These are phyloP conservation scores for Tuber calosporum DNA, from an alignment of 495 filamentous ascomycete species.

Conservation along the genomic window DNA sequence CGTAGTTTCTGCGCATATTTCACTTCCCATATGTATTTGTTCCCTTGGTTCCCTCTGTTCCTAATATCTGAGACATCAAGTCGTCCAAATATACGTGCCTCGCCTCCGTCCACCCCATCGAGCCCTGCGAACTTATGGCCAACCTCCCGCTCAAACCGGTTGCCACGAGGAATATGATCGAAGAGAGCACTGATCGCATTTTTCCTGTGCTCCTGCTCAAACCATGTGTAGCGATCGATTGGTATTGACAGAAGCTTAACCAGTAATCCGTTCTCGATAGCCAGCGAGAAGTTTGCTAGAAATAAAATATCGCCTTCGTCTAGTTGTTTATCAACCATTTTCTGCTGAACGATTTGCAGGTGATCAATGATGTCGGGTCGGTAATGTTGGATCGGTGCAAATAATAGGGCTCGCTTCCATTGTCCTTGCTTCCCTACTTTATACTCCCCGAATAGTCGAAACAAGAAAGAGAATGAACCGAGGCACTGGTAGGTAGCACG, in stretches of 20 bases:
- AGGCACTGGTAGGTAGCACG: background rate
- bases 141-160: background rate
- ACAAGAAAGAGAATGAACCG: background rate
- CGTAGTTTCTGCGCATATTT: constrained; percentile 1
- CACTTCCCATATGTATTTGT: constrained; percentile 10
- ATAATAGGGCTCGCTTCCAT: background rate
- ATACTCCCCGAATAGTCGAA: background rate
- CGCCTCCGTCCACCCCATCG: background rate
- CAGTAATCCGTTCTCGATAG: background rate
- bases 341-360: background rate
- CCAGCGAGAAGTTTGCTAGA: constrained; percentile 7
- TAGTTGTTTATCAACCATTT: background rate
- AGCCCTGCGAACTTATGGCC: background rate
- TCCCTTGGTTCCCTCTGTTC: no score
- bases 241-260: constrained; percentile 16
- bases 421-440: background rate
- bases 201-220: background rate
- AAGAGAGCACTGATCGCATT: background rate
- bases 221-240: constrained; percentile 7
- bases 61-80: background rate
- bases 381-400: background rate
- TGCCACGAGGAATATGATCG: background rate
- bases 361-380: background rate
- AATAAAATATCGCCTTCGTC: constrained; percentile 12
- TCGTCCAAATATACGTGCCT: background rate